These are phyloP conservation scores for Carex kokanica DNA, from an alignment of 176 grass and related monocot species.

Conservation along the genomic window DNA sequence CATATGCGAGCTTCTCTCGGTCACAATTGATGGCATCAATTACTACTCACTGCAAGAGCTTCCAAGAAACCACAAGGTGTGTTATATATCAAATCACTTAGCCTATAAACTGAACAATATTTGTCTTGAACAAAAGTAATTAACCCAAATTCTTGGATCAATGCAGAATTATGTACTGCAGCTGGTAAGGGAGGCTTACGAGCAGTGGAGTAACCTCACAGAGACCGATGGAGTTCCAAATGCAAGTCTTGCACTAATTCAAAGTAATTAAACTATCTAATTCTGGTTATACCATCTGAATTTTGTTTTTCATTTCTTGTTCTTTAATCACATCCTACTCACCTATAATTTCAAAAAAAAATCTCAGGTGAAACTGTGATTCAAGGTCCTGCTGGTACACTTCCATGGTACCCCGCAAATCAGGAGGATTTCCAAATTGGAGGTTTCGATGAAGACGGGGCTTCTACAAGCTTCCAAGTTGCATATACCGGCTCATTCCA, in stretches of 20 bases:
- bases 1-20: conserved; percentile 31
- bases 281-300: not conserved
- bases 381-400: not conserved
- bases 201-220: conserved; percentile 30
- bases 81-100: not conserved
- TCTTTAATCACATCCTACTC: conserved; percentile 1
- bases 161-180: conserved; percentile 36
- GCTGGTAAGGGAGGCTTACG: conserved; percentile 38
- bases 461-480: conserved; percentile 25
- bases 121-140: not conserved
- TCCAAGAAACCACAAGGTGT: conserved; percentile 15
- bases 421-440: conserved; percentile 33
- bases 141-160: conserved; percentile 2
- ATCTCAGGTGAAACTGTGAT: conserved; percentile 36
- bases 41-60: conserved; percentile 32
- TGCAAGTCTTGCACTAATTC: conserved; percentile 37
- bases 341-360: not conserved
- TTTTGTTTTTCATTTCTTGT: not conserved
- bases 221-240: conserved; percentile 34
- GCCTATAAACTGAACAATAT: not conserved
- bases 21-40: conserved; percentile 5
- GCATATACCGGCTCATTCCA: conserved; percentile 21
- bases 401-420: conserved; percentile 26
- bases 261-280: conserved; percentile 31
- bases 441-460: conserved; percentile 6